phyloP scores from a whole-genome alignment of 2,329 filamentous ascomycete species.

The Ophiosphaerella korrae region DNA sequence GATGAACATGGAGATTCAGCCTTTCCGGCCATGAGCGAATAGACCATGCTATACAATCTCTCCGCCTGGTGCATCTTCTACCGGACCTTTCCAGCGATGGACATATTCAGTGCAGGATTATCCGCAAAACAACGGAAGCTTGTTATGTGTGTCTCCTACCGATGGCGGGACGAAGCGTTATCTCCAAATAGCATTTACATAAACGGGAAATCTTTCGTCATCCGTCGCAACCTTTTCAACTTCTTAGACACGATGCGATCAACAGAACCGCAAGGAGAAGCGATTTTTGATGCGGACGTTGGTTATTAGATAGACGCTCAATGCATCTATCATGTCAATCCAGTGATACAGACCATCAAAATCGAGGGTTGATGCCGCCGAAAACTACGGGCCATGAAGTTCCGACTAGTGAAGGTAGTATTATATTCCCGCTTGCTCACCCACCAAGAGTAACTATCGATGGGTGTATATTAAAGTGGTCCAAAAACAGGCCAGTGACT shows the following conservation, averaged over 20 bases:
- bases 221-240: slow-evolving; percentile 10
- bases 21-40: no score
- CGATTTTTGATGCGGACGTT: neutral
- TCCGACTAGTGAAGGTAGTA: neutral
- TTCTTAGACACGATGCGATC: slow-evolving; percentile 7
- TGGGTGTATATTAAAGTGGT: no score
- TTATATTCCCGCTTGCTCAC: neutral
- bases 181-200: slow-evolving; percentile 2
- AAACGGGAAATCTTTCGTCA: slow-evolving; percentile 3
- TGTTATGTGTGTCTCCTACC: no score
- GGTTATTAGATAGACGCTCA: slow-evolving; percentile 14
- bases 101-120: neutral
- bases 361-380: neutral
- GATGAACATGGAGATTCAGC: no score
- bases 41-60: no score
- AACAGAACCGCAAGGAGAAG: neutral
- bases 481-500: no score
- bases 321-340: no score
- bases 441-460: no score
- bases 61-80: slow-evolving; percentile 1
- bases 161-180: slow-evolving; percentile 5
- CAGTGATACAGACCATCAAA: neutral
- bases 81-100: neutral
- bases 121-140: neutral
- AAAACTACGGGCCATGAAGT: neutral